Evolutionary conservation across 768 basidiomycete species (phyloP), one percentile per base, ranked within the genome.

Genomic region (Boletus vinaceobasis): DNA sequence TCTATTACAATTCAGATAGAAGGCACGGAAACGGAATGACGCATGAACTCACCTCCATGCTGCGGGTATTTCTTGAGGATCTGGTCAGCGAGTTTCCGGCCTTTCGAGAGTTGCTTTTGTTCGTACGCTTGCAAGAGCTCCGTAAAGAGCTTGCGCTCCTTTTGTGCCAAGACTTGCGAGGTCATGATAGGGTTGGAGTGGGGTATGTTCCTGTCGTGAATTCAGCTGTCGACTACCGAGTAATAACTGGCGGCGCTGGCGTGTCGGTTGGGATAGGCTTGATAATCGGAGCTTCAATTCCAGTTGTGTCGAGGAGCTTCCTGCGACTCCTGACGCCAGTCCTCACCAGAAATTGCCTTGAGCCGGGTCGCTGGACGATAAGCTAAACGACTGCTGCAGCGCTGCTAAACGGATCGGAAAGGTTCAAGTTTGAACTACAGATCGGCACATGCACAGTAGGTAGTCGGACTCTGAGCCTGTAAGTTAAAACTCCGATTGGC

Each of bases 11-110:
- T 52, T 52, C 53, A 53, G 48, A 42, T 23, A 51, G 7, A 32
- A 38, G 2, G 43, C 26, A 46, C 15, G 27, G 32, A 44, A 26
- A 31, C 10, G n/a, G 23, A 11, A 9, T 0, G 43, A 19, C 7
- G 17, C 11, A 26, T n/a, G 31, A n/a, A 60, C 83, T 45, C 65
- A 93, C 96, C 95, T 65, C 96, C 97, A 79, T 99, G 94, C 40
- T 96, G 87, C 0, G 97, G 94, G 65, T 86, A 84, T 76, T 96
- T 97, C 75, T 93, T 95, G 69, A 99, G 84, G 69, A 98, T 94
- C 65, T 85, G 84, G 73, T 98, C 94, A 1, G 93, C 91, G 7
- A 88, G 84, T 71, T 97, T 97, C 56, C 89, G 80, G 23, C 87
- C 95, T 64, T 92, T 92, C 64, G 93, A 87, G 69, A 93, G 85